phyloP scores from a whole-genome alignment of 495 filamentous ascomycete genomes.

The Cenococcum geophilum region DNA sequence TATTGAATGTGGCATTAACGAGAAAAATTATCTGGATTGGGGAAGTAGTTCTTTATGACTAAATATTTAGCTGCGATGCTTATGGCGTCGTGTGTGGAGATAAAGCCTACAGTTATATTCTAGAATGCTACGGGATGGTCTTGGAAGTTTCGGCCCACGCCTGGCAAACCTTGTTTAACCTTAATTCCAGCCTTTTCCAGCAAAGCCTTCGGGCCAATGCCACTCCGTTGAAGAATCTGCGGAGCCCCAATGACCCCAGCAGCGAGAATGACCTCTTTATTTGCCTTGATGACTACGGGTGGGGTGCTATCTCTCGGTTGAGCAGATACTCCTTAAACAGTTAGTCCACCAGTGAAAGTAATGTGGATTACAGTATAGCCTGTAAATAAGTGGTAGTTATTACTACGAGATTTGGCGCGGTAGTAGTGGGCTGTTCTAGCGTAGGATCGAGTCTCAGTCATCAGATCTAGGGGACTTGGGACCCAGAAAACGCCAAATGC shows the following conservation, averaged over 20 bases:
- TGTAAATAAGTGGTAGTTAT: not conserved
- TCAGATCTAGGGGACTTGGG: not conserved
- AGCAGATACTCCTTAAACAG: too few relatives aligned
- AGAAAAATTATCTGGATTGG: too few relatives aligned
- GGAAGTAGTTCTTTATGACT: too few relatives aligned
- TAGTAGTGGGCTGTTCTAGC: slow-evolving; percentile 47
- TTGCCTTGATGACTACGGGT: slow-evolving; percentile 28
- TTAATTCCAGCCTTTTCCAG: slow-evolving; percentile 14
- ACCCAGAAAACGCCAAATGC: not conserved
- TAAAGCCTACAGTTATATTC: slow-evolving; percentile 2
- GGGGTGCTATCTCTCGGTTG: too few relatives aligned
- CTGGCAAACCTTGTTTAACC: slow-evolving; percentile 11
- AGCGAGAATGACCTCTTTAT: slow-evolving; percentile 46
- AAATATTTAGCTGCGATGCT: too few relatives aligned
- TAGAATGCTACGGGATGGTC: slow-evolving; percentile 15
- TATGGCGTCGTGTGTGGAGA: too few relatives aligned
- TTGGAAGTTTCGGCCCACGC: slow-evolving; percentile 25
- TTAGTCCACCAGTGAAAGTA: too few relatives aligned
- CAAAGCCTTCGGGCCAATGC: slow-evolving; percentile 22
- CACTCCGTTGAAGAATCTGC: slow-evolving; percentile 20
- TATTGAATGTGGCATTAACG: too few relatives aligned
- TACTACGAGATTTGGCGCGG: not conserved
- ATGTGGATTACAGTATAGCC: too few relatives aligned
- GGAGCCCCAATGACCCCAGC: slow-evolving; percentile 22
- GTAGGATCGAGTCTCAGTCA: slow-evolving; percentile 48